Percentiles rank a stretch among this genome's conserved stretches.
Conservation (phyloP, 208 protist species). For the Naegleria lovaniensis region DNA sequence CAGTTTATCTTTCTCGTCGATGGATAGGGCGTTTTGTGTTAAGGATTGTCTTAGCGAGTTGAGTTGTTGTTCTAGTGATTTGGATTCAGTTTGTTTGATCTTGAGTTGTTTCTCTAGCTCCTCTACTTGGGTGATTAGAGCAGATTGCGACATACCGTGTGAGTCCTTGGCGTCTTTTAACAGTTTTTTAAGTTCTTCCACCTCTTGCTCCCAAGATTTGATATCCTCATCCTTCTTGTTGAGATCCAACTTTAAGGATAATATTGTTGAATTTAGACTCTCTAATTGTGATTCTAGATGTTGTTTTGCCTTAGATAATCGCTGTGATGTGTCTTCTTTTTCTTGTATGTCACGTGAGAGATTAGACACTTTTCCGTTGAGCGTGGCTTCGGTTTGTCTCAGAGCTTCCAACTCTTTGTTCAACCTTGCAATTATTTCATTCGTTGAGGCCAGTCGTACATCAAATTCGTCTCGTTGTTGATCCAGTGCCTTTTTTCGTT, state of each 20-base stretch:
- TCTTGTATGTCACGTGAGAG: neutral
- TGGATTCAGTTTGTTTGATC: neutral
- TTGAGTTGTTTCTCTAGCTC: neutral
- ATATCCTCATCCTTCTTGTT: neutral
- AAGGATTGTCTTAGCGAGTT: neutral
- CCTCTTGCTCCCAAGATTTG: neutral
- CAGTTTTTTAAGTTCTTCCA: neutral
- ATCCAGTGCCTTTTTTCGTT: neutral
- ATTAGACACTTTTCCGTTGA: neutral
- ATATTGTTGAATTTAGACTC: neutral
- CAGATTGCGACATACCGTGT: neutral
- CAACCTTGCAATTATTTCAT: neutral
- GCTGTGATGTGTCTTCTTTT: neutral
- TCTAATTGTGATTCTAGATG: neutral
- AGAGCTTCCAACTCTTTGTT: neutral
- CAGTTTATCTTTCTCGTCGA: neutral
- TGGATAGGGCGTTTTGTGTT: neutral
- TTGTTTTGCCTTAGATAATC: neutral
- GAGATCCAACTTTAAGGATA: neutral
- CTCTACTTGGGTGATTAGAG: neutral
- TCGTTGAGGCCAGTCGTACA: neutral
- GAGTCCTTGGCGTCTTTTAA: neutral
- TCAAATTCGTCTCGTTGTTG: neutral
- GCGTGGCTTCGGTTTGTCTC: neutral
- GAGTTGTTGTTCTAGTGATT: neutral